Evolutionary conservation across 352 stramenopile species (phyloP).

Genomic region (Labyrinthula sp.): DNA sequence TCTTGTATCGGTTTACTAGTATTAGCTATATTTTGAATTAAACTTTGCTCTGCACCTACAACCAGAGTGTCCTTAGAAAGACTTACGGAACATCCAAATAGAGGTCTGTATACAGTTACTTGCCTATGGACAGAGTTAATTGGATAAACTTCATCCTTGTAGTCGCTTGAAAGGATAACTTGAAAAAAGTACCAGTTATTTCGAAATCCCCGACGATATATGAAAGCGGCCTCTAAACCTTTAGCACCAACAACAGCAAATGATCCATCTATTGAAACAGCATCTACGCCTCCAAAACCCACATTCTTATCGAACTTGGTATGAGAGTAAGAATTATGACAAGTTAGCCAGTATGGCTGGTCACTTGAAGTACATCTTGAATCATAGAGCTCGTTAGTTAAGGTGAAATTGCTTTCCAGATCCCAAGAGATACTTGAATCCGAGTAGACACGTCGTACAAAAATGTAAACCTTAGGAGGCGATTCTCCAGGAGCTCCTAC

Average conservation of each 20-base stretch:
- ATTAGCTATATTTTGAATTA: no score
- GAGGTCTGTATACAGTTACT: conserved; percentile 12
- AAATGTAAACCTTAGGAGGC: conserved; percentile 19
- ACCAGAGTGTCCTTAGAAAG: conserved; percentile 19
- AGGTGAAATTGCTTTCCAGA: conserved; percentile 8
- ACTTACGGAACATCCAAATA: conserved; percentile 16
- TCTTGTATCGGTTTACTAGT: no score
- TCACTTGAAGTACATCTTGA: no score
- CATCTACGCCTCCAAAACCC: conserved; percentile 10
- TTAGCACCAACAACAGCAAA: conserved; percentile 23
- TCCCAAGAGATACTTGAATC: conserved; percentile 9
- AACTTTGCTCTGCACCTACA: conserved; percentile 11
- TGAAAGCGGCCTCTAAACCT: conserved; percentile 19
- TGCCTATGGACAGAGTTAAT: conserved; percentile 11
- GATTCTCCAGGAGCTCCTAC: conserved; percentile 14
- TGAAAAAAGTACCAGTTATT: conserved; percentile 26
- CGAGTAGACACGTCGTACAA: neutral
- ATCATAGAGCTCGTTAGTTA: no score
- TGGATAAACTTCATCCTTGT: conserved; percentile 11
- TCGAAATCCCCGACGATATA: conserved; percentile 8
- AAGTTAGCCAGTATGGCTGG: conserved; percentile 2
- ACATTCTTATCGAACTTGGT: neutral
- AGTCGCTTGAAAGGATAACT: conserved; percentile 16
- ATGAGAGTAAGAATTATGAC: conserved; percentile 12
- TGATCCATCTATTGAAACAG: conserved; percentile 1